Evolutionary conservation across 441 rosid species (phyloP), one percentile per base, ranked within the genome.

Genomic region (Aquilaria agallochum): DNA sequence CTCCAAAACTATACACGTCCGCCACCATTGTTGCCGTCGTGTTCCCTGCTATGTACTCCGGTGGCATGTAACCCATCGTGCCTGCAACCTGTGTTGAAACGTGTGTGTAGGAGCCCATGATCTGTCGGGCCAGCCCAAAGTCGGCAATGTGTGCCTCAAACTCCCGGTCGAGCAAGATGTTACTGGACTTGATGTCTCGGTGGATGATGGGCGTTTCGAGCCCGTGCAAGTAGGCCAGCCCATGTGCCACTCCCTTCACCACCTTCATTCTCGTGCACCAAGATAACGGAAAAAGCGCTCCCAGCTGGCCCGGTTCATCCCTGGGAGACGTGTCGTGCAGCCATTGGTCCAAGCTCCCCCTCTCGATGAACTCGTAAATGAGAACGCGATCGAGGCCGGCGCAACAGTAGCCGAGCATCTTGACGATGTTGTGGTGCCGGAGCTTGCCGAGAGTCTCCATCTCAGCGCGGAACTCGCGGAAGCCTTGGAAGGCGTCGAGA

Each of bases 61-160:
- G 98, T 2, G 98, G 97, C 98, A 93, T 93, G 69, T 93, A 93
- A 12, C 98, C 98, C 87, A 90, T 85, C 0, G 97, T 90, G 9
- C 97, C 97, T 2, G 98, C 98, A 0, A 88, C 89, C 31, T 93
- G 96, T 3, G 96, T 93, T 9, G 97, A 93, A 2, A 90, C 93
- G 55, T 88, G 98, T 3, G 98, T 76, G 5, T 65, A 84, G 0
- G 84, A 76, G 30, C 59, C 42, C 2, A 77, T 78, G 5, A 90
- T 71, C 2, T 71, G 68, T 3, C 97, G 77, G 1, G 98, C 97
- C 0, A 93, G 76, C 49, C 98, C 97, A 47, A 93, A 93, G 62
- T 93, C 98, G 0, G 98, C 79, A 9, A 93, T 83, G 58, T 85
- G 97, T 47, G 93, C 88, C 9, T 59, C 81, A 42, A 88, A 88